These are phyloP conservation scores for Tricholoma terreum DNA, from an alignment of 768 basidiomycete genomes.

Conservation along the genomic window DNA sequence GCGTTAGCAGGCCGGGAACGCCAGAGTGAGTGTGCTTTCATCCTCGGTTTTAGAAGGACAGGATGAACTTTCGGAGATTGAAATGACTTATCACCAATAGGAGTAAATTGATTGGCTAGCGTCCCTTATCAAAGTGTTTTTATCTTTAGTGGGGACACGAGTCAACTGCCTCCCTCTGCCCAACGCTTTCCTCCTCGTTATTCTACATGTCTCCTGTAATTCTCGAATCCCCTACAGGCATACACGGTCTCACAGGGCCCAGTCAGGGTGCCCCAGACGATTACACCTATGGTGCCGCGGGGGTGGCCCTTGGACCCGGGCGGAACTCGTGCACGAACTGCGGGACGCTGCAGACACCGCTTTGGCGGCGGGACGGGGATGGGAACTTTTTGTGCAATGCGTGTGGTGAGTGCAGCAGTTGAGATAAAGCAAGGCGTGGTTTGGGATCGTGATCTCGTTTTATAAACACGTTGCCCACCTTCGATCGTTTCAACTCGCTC, in stretches of 20 bases:
- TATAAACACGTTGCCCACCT: not conserved
- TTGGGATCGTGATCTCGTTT: not conserved
- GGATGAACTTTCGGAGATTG: too few relatives aligned
- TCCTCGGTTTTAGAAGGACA: too few relatives aligned
- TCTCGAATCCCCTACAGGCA: conserved; percentile 3
- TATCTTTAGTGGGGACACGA: too few relatives aligned
- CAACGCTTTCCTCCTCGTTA: not conserved
- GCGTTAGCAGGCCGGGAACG: too few relatives aligned
- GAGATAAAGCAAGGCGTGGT: too few relatives aligned
- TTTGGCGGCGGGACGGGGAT: conserved; percentile 80
- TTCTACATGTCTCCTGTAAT: conserved; percentile 3
- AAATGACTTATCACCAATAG: too few relatives aligned
- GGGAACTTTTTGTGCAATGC: conserved; percentile 88
- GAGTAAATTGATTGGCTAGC: too few relatives aligned
- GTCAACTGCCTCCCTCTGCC: too few relatives aligned
- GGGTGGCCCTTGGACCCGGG: conserved; percentile 6
- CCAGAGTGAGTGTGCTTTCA: too few relatives aligned
- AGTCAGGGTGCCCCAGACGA: conserved; percentile 12
- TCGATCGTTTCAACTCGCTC: conserved; percentile 8
- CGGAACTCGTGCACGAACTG: conserved; percentile 68
- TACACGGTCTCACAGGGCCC: conserved; percentile 5
- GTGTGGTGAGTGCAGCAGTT: conserved; percentile 81
- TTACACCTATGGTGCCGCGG: conserved; percentile 14
- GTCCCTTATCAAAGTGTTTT: too few relatives aligned
- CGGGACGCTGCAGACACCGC: conserved; percentile 72